Evolutionary conservation across 164 flowering plant species (phyloP).

Genomic region (Stephania cephalantha): DNA sequence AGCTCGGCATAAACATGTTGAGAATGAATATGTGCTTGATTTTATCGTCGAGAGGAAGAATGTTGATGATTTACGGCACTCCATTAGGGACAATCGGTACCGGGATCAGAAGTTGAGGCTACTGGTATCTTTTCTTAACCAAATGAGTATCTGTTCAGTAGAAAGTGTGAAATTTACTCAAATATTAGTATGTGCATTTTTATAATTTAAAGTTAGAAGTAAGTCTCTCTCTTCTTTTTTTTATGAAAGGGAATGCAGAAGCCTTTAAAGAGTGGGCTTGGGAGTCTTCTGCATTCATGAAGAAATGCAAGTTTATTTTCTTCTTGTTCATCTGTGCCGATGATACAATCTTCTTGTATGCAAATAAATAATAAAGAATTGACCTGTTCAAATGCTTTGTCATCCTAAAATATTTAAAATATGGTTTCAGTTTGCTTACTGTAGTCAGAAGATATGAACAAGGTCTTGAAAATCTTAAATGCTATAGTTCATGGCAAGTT

Average conservation of each 20-base stretch:
- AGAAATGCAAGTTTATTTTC: background rate
- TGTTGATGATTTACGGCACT: conserved; percentile 69
- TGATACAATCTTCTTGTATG: background rate
- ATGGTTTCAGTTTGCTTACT: background rate
- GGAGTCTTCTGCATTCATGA: background rate
- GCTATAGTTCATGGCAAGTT: background rate
- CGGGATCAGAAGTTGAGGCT: conserved; percentile 90
- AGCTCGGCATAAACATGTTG: conserved; percentile 62
- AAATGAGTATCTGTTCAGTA: background rate
- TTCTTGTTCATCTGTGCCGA: background rate
- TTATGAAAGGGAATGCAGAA: background rate
- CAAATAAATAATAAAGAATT: background rate
- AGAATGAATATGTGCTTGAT: conserved; percentile 79
- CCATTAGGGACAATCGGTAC: conserved; percentile 86
- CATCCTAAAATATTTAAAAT: background rate
- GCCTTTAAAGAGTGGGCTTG: background rate
- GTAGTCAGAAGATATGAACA: too few species aligned
- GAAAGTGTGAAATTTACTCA: background rate
- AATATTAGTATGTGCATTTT: background rate
- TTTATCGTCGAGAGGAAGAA: conserved; percentile 95
- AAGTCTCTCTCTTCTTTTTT: background rate
- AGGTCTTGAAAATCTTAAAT: background rate
- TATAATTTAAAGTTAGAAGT: background rate
- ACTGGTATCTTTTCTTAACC: conserved; percentile 39
- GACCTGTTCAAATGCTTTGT: background rate